Evolutionary conservation across 2,329 filamentous ascomycete species (phyloP), one percentile per base, ranked within the genome.

Genomic region (Penicillium aurantiogriseum): DNA sequence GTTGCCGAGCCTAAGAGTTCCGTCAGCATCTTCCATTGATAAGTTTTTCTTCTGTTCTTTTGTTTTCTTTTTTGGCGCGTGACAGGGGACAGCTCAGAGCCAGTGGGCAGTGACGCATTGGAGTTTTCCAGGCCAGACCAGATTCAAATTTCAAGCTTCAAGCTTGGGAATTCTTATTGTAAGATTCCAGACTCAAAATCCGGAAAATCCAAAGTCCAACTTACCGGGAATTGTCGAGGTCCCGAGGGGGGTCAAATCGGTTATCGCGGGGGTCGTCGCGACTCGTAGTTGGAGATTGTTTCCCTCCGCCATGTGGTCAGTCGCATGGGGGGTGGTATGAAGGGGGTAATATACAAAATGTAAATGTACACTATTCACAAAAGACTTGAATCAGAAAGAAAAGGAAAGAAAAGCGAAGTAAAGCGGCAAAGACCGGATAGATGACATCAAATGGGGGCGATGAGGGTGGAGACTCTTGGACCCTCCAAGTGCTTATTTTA

Each of bases 271-370:
- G 50, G 63, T 66, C 44, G 67, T 62, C 48, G 67, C 57, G 49
- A 66, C 67, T 56, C 64, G 65, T 48, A 66, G 63, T 56, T 50
- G 61, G 44, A 67, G 63, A 59, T 69, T 65, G 55, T 59, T 65
- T 67, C 61, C 70, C 69, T 72, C 70, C 67, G 67, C 67, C 71
- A 74, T 74, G 48, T 55, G 54, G 56, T 59, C 46, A 54, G 58
- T 66, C 60, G 60, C 69, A 72, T 72, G 61, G 53, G 57, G 60
- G 38, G 58, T 47, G 39, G 17, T 39, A 42, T 33, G 47, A 38
- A 51, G 21, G n/a, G n/a, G 13, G 13, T 42, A 33, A 45, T 52
- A 47, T 42, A 17, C 21, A 31, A 25, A 29, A 44, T 47, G 25
- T 2, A 33, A 27, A 52, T 51, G 13, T 43, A 27, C 29, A 19